Evolutionary conservation across 106 monocot species (phyloP).

Genomic region (Posidonia australis): DNA sequence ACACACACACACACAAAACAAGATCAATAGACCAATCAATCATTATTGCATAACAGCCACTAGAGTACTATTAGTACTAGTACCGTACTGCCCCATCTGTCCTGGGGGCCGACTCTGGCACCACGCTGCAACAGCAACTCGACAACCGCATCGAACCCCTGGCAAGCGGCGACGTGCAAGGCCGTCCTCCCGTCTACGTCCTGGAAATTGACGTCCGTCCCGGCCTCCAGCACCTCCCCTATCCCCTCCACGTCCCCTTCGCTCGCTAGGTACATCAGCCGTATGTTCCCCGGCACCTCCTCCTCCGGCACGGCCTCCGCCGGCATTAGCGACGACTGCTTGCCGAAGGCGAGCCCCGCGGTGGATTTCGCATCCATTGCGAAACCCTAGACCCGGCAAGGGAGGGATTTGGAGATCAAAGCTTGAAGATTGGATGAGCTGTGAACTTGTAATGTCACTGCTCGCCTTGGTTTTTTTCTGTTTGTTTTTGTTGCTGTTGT

Average conservation of each 20-base stretch:
- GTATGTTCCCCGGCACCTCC: slow-evolving; percentile 21
- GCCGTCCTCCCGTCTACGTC: slow-evolving; percentile 74
- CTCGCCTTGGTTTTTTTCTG: too few species aligned
- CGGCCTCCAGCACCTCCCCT: slow-evolving; percentile 39
- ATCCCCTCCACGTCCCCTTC: slow-evolving; percentile 66
- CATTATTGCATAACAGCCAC: background rate
- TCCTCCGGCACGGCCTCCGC: background rate
- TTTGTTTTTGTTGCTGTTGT: too few species aligned
- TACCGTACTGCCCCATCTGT: slow-evolving; percentile 81
- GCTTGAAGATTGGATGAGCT: too few species aligned
- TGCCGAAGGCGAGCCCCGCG: too few species aligned
- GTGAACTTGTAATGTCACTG: too few species aligned
- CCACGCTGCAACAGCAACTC: slow-evolving; percentile 43
- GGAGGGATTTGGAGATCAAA: too few species aligned
- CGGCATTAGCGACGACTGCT: too few species aligned
- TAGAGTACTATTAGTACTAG: background rate
- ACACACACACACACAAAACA: too few species aligned
- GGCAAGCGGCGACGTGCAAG: slow-evolving; percentile 78
- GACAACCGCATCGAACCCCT: slow-evolving; percentile 41
- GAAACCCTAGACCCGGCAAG: too few species aligned
- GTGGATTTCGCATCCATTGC: too few species aligned
- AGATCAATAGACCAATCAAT: background rate
- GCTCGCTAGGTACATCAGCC: slow-evolving; percentile 61
- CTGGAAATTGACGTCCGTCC: slow-evolving; percentile 41
- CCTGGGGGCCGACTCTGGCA: slow-evolving; percentile 40